Base-by-base conservation (phyloP, 2,329 filamentous ascomycete species). In the Trichoderma oligosporum region DNA sequence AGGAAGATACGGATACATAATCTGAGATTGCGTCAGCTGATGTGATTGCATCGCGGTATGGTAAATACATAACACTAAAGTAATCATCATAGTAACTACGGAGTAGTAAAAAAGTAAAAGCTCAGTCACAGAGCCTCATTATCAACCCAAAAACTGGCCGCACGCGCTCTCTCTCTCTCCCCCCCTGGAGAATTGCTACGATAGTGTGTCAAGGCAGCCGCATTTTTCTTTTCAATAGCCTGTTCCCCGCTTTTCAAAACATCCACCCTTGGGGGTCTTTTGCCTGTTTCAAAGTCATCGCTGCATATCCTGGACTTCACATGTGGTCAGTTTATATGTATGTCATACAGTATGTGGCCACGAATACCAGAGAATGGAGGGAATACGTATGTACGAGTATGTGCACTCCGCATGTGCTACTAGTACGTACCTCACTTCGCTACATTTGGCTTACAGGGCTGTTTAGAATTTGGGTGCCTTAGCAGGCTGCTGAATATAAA, bases 391-490 rank as follows among this genome's bases (percentile, higher is more conserved):
- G 42, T 14, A 24, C 18, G 42, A 22, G 42, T 41, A n/a, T n/a
- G n/a, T n/a, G n/a, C n/a, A n/a, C n/a, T 38, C 7, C 4, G 3
- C 16, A 38, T 6, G 35, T 38, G 7, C 1, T 38, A 38, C 16
- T 38, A 2, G 35, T 38, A 38, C n/a, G n/a, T n/a, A n/a, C n/a
- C n/a, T n/a, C n/a, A n/a, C n/a, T n/a, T n/a, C n/a, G n/a, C n/a
- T n/a, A n/a, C n/a, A n/a, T n/a, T 20, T 12, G 16, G 38, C 36
- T 18, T 25, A 25, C 14, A 20, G 24, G 9, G 27, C 3, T 25
- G 44, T 33, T 33, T n/a, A 11, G 39, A 58, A 58, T 58, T 35
- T 44, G 47, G 56, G 22, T 58, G 56, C 56, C 56, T 58, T 58
- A 33, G 18, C 56, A 58, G 56, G 56, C 56, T 58, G 56, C 48